These are phyloP conservation scores for Pelargonium nanum DNA, from an alignment of 345 rosid species.

Conservation along the genomic window DNA sequence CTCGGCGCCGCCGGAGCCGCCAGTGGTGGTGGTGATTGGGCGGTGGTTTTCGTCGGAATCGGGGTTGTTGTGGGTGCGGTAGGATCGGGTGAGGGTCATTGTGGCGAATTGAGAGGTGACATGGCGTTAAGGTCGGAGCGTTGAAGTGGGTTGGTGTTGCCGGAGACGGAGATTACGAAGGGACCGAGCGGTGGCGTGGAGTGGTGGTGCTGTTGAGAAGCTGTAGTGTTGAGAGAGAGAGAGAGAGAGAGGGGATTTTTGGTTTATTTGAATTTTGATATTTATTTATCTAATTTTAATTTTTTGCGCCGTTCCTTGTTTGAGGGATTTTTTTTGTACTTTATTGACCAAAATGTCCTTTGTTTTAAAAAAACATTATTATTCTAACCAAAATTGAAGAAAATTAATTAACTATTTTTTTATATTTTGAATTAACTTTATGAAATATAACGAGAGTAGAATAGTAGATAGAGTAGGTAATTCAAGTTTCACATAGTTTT, in stretches of 20 bases:
- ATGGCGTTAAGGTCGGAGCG: conserved; percentile 1
- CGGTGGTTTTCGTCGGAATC: conserved; percentile 26
- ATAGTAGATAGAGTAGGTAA: too few species aligned
- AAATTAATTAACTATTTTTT: too few species aligned
- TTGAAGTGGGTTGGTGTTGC: not conserved
- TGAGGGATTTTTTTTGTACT: not conserved
- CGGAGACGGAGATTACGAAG: not conserved
- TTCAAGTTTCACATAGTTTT: too few species aligned
- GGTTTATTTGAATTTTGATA: not conserved
- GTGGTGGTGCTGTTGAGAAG: conserved; percentile 10
- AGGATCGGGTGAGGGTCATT: conserved; percentile 52
- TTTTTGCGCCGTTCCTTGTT: conserved; percentile 12
- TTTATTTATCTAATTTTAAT: not conserved
- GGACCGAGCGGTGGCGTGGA: conserved; percentile 8
- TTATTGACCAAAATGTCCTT: too few species aligned
- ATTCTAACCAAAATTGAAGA: not conserved
- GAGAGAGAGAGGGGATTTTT: conserved; percentile 16
- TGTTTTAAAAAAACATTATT: too few species aligned
- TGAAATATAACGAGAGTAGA: too few species aligned
- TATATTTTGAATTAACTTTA: too few species aligned
- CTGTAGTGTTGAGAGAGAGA: conserved; percentile 16
- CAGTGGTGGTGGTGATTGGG: conserved; percentile 12
- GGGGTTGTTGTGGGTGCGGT: conserved; percentile 24
- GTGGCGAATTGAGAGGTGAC: conserved; percentile 14
- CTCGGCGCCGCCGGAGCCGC: conserved; percentile 50